Conservation (phyloP, 2,329 filamentous ascomycete species). For the Trichophyton simii region DNA sequence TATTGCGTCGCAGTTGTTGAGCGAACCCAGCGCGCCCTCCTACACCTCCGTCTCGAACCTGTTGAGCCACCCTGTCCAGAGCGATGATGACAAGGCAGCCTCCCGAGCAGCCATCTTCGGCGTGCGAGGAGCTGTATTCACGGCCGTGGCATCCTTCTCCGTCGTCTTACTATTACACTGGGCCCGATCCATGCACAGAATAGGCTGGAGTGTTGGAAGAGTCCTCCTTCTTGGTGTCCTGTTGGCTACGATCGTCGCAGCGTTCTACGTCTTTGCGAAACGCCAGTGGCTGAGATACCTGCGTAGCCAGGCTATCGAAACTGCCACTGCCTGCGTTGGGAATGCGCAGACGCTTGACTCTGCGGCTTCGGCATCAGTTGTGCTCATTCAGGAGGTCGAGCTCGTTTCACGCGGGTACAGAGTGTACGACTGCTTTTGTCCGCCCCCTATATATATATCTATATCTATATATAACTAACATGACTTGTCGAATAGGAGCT, state of each 20-base stretch:
- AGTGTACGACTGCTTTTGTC: constrained; percentile 43
- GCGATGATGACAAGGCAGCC: constrained; percentile 22
- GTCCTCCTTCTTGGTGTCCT: constrained; percentile 31
- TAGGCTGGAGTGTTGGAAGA: constrained; percentile 29
- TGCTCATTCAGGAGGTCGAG: constrained; percentile 88
- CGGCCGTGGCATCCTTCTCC: constrained; percentile 50
- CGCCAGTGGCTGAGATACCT: constrained; percentile 73
- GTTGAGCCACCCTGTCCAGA: constrained; percentile 19
- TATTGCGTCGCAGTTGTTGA: constrained; percentile 79
- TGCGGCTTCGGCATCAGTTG: constrained; percentile 60
- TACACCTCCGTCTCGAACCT: constrained; percentile 28
- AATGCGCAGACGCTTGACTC: constrained; percentile 72
- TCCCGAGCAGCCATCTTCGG: constrained; percentile 38
- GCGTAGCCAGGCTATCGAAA: constrained; percentile 58
- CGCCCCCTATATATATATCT: background rate
- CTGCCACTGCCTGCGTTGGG: constrained; percentile 55
- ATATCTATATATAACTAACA: constrained; percentile 4
- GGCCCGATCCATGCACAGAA: constrained; percentile 46
- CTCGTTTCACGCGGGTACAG: constrained; percentile 82
- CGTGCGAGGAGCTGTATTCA: constrained; percentile 52
- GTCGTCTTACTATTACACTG: constrained; percentile 60
- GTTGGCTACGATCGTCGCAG: constrained; percentile 41
- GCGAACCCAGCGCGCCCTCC: constrained; percentile 41
- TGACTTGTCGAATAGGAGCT: constrained; percentile 48
- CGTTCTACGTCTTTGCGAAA: constrained; percentile 59